Conservation (phyloP, 805 yeast species). For the Wickerhamiella brachini region DNA sequence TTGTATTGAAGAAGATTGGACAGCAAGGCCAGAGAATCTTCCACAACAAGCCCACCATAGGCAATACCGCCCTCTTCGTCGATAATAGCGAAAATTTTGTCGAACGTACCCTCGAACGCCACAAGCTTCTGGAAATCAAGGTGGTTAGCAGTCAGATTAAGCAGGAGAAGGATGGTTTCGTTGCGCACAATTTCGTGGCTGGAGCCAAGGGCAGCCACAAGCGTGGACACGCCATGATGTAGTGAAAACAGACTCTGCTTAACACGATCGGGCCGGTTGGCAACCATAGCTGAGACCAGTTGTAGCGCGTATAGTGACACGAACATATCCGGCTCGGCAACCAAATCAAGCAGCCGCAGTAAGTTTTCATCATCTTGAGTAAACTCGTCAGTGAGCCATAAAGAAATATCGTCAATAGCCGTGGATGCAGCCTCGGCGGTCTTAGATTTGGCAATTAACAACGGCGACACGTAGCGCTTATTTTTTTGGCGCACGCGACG, state of each 20-base stretch:
- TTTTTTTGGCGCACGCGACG: constrained; percentile 31
- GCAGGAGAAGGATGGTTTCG: constrained; percentile 64
- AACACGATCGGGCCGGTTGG: constrained; percentile 59
- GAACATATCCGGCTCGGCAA: constrained; percentile 52
- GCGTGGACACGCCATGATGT: constrained; percentile 66
- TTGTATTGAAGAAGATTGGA: constrained; percentile 65
- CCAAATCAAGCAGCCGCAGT: constrained; percentile 36
- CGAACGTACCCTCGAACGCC: constrained; percentile 89
- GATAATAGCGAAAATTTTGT: constrained; percentile 61
- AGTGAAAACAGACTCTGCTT: constrained; percentile 58
- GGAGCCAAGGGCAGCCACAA: constrained; percentile 52
- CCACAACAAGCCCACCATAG: constrained; percentile 85
- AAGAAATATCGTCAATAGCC: constrained; percentile 65
- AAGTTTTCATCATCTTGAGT: constrained; percentile 44
- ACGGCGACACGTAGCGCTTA: constrained; percentile 20
- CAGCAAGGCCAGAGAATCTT: constrained; percentile 70
- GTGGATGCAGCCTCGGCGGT: constrained; percentile 48
- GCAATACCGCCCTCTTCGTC: constrained; percentile 79
- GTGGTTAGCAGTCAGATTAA: constrained; percentile 69
- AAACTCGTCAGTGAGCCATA: constrained; percentile 92
- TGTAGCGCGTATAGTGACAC: constrained; percentile 71
- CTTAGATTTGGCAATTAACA: constrained; percentile 45
- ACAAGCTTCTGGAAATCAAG: constrained; percentile 82
- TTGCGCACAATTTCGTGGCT: constrained; percentile 75
- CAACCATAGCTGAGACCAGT: constrained; percentile 65